Evolutionary conservation across 345 rosid genomes (phyloP), one percentile per base, ranked within the genome.

Genomic region (Luvunga scandens): DNA sequence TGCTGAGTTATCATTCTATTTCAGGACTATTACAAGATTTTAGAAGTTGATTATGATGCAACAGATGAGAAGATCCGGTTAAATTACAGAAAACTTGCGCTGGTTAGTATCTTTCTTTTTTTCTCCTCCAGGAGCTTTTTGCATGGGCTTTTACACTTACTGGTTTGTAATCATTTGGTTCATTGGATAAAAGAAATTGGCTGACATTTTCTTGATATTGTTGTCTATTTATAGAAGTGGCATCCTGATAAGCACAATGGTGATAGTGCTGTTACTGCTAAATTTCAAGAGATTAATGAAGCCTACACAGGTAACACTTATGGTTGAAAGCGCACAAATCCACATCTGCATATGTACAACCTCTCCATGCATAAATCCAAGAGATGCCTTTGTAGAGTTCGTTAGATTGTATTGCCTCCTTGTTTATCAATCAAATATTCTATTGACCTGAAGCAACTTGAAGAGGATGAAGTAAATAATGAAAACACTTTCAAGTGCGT

Each of bases 221-320:
- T 63, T 34, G 66, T 80, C 70, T 71, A 50, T 76, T 7, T 28
- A 38, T 69, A 93, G 95, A 91, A 90, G 86, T 93, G 95, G 95
- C 97, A 93, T 82, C 95, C 97, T 57, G 97, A 91, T 83, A 91
- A 93, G 79, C 95, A 91, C 91, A 85, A 88, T 79, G 93, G 89
- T 38, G 95, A 91, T 86, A 80, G 34, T 85, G 87, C 85, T 79
- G 89, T 86, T 78, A 90, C 94, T 24, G 86, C 89, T 53, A 93
- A 86, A 71, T 93, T 93, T 80, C 91, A 90, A 80, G 92, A 93
- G 92, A 93, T 93, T 21, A 93, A 88, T 59, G 95, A 93, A 85
- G 95, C 97, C 77, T 91, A 93, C 75, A 84, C 56, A 34, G 95
- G 97, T 91, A 83, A 76, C 62, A 65, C 67, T 78, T 18, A 21